phyloP scores from a whole-genome alignment of 768 basidiomycete species.

The Mrakia hoshinonis region DNA sequence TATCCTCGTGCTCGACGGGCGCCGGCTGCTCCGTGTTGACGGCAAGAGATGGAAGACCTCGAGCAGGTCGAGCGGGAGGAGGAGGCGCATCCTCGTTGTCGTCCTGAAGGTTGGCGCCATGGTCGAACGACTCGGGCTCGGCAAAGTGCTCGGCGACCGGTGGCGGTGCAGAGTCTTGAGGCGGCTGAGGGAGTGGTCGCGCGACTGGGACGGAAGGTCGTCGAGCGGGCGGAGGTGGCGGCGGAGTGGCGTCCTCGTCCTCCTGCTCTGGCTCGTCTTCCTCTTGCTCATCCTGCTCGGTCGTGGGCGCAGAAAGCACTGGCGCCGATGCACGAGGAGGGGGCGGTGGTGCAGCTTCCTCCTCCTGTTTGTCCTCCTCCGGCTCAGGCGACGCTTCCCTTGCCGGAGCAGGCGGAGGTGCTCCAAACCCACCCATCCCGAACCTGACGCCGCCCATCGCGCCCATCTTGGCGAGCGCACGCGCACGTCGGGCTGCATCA shows the following conservation, averaged over 20 bases:
- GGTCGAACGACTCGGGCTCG: slow-evolving; percentile 31
- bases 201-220: slow-evolving; percentile 28
- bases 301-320: slow-evolving; percentile 1
- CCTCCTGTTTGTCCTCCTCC: background rate
- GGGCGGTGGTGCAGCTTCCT: background rate
- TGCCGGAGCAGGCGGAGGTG: background rate
- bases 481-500: slow-evolving; percentile 19
- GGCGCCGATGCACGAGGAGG: background rate
- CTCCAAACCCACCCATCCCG: slow-evolving; percentile 17
- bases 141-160: slow-evolving; percentile 13
- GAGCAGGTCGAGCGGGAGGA: slow-evolving; percentile 45
- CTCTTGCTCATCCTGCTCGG: background rate
- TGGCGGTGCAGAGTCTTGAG: slow-evolving; percentile 19
- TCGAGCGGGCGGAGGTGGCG: slow-evolving; percentile 29
- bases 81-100: slow-evolving; percentile 35
- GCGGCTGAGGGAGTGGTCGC: slow-evolving; percentile 16
- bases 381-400: background rate
- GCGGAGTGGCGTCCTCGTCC: slow-evolving; percentile 4
- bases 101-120: background rate
- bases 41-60: slow-evolving; percentile 47
- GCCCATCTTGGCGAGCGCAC: slow-evolving; percentile 27
- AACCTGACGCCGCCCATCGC: slow-evolving; percentile 20
- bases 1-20: slow-evolving; percentile 26
- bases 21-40: slow-evolving; percentile 44
- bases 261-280: background rate